Evolutionary conservation across 106 monocot species (phyloP), one percentile per base, ranked within the genome.

Genomic region (Xerophyta viscosa): DNA sequence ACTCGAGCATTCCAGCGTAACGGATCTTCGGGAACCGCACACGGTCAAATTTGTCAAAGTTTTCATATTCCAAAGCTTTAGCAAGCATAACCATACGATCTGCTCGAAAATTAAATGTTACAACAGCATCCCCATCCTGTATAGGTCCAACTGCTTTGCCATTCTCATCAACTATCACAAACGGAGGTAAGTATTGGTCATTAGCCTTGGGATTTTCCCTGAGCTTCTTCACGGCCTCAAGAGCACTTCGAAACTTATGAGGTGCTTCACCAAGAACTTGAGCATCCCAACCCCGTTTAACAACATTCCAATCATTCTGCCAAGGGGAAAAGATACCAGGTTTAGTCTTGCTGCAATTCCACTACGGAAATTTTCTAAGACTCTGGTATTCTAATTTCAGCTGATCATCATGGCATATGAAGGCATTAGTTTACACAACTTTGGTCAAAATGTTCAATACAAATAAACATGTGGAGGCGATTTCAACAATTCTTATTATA

Each of bases 221-320:
- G 18, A 96, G 66, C 37, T 69, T 78, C 66, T 88, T 96, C 31
- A 96, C 89, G 50, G 96, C 96, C 68, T 89, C 89, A 26, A 96
- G 54, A 52, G 89, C 85, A 68, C 52, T 77, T 24, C 31, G 58
- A 41, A 96, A 96, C 41, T 89, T 81, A 76, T 85, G 61, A 17
- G 96, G 96, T 52, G 96, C 96, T 69, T 89, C 82, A 63, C 96
- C 96, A 67, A 96, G 96, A 66, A 96, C 89, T 36, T 96, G 96
- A 46, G 96, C 88, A 77, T 96, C 84, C 88, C 96, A 96, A 21
- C 96, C 96, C 49, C 96, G 88, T 41, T 96, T 96, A 42, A 96
- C 85, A 22, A 96, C 96, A 26, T 50, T 57, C 96, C 96, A 96
- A 45, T 96, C 96, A 58, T 96, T 96, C 96, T 96, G 46, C 36